phyloP scores from a whole-genome alignment of 257 asterid genomes.

The Cruciata laevipes region DNA sequence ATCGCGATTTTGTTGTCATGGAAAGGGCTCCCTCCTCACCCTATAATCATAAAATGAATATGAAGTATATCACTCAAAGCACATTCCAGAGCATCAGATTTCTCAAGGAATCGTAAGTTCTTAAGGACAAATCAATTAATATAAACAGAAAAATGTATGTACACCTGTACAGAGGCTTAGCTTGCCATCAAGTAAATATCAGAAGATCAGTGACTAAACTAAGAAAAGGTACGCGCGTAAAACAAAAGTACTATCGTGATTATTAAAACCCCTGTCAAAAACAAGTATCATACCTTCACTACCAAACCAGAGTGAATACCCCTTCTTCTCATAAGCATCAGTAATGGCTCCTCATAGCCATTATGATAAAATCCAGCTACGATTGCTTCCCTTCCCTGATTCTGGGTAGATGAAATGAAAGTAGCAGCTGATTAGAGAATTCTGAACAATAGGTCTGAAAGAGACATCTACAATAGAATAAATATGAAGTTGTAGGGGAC shows the following conservation, averaged over 20 bases:
- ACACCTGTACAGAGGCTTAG: neutral
- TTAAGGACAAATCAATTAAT: no score
- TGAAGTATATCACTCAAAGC: neutral
- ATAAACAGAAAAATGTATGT: neutral
- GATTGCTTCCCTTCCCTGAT: slow-evolving; percentile 79
- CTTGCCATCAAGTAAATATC: neutral
- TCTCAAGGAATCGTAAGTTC: neutral
- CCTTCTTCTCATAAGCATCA: slow-evolving; percentile 98
- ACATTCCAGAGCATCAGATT: neutral
- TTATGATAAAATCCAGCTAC: slow-evolving; percentile 93
- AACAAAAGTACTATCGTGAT: neutral
- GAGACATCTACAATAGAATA: neutral
- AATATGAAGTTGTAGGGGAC: neutral
- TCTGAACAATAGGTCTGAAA: slow-evolving; percentile 1
- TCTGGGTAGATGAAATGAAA: slow-evolving; percentile 29
- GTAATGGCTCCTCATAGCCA: slow-evolving; percentile 89
- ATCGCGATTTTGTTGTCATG: slow-evolving; percentile 78
- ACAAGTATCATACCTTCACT: slow-evolving; percentile 53
- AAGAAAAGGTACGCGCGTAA: neutral
- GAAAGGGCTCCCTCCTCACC: slow-evolving; percentile 99
- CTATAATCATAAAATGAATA: slow-evolving; percentile 29
- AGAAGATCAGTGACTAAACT: neutral
- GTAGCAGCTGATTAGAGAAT: slow-evolving; percentile 1
- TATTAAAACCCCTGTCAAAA: neutral
- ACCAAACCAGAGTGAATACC: slow-evolving; percentile 94